Evolutionary conservation across 202 grass and related monocot genomes (phyloP).

Genomic region (Setaria italica): DNA sequence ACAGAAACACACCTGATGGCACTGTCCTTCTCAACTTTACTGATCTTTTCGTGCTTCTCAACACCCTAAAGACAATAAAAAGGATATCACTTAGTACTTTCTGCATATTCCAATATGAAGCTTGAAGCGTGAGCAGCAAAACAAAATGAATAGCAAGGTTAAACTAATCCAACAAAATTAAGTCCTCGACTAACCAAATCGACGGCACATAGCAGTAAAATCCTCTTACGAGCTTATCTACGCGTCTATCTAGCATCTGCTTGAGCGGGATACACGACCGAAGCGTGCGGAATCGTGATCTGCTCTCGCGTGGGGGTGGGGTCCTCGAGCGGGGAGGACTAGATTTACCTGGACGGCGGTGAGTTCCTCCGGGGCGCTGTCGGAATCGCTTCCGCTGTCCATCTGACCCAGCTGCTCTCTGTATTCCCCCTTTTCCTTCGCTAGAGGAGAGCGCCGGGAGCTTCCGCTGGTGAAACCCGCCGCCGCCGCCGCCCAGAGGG

Average conservation of each 20-base stretch:
- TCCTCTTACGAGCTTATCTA: not conserved
- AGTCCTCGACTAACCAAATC: not conserved
- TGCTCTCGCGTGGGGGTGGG: not conserved
- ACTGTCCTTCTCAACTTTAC: conserved; percentile 74
- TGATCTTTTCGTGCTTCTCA: conserved; percentile 81
- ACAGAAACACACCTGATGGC: conserved; percentile 54
- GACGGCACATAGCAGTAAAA: not conserved
- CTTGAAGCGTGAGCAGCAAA: not conserved
- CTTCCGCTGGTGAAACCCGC: not conserved
- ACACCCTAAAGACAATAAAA: conserved; percentile 64
- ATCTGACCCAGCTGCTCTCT: not conserved
- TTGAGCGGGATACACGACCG: not conserved
- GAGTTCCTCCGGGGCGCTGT: conserved; percentile 74
- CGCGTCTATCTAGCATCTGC: not conserved
- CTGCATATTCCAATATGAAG: not conserved
- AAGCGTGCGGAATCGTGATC: conserved; percentile 1
- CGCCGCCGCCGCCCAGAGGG: conserved; percentile 21
- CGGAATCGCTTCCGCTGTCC: conserved; percentile 74
- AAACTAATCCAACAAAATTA: not conserved
- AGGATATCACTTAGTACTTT: not conserved
- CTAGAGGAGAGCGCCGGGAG: conserved; percentile 13
- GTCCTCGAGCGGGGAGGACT: not conserved
- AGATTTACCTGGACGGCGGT: conserved; percentile 64
- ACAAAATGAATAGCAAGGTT: not conserved
- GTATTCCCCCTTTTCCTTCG: not conserved